Evolutionary conservation across 1,284 basidiomycete species (phyloP), one percentile per base, ranked within the genome.

Genomic region (Erythrobasidium hasegawianum): DNA sequence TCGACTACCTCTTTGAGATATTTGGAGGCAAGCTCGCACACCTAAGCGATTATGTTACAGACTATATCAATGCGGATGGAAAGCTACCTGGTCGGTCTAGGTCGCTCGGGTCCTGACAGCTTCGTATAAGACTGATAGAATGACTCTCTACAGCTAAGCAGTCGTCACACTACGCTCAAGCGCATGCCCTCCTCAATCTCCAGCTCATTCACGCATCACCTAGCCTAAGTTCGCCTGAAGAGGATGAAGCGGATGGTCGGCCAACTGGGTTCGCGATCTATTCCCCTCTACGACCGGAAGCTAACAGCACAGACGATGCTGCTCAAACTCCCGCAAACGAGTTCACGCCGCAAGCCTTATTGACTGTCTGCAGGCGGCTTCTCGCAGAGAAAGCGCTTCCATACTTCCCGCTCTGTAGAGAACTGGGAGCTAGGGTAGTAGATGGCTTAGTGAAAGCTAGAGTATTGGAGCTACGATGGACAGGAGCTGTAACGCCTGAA

Each of bases 1-100:
- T 90, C 70, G 87, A 89, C 59, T 77, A 79, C 45, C 77, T 90
- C 49, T 89, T 84, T 71, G 84, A 86, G 16, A 86, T 86, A 0
- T 89, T 90, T 73, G 89, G 88, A 13, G 89, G 89, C 18, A 89
- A 89, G 75, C 76, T 90, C 49, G 86, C 85, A 1, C 88, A 90
- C 75, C 87, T 88, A 83, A 81, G 85, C 53, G 88, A 89, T 72
- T 89, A 85, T 75, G 78, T 87, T 68, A 83, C 83, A 0, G 88
- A 89, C 71, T 89, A 84, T 75, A 78, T 87, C 79, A 65, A 71
- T 77, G 70, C 38, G 8, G 70, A 68, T 27, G 67, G 70, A 40
- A 29, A 59, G 40, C 22, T 72, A 8, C 16, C 61, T 13, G 57
- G 69, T 45, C 22, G 60, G 64, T n/a, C n/a, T n/a, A n/a, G n/a